These are phyloP conservation scores for Colletotrichum spinosum DNA, from an alignment of 2,329 filamentous ascomycete genomes.

Conservation along the genomic window DNA sequence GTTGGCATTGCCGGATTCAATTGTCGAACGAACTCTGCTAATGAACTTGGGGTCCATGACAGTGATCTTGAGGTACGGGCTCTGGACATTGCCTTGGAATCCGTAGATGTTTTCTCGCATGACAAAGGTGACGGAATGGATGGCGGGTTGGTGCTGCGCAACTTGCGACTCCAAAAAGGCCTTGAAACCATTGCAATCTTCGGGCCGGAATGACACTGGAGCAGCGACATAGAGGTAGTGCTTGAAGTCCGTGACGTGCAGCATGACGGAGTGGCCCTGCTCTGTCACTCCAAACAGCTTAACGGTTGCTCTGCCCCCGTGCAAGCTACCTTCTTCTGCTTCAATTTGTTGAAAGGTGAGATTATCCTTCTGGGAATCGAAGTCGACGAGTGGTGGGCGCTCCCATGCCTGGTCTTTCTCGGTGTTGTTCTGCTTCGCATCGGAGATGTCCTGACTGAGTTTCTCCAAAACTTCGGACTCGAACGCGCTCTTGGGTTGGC, in stretches of 20 bases:
- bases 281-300: slow-evolving; percentile 94
- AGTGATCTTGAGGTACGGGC: slow-evolving; percentile 92
- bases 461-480: slow-evolving; percentile 96
- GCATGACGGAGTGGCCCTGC: slow-evolving; percentile 87
- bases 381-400: slow-evolving; percentile 65
- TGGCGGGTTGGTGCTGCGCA: slow-evolving; percentile 77
- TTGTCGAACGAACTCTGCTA: slow-evolving; percentile 76
- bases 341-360: slow-evolving; percentile 98
- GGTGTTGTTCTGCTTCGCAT: slow-evolving; percentile 85
- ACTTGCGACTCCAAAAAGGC: slow-evolving; percentile 83
- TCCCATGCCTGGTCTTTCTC: slow-evolving; percentile 97
- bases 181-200: slow-evolving; percentile 83
- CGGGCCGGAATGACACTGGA: slow-evolving; percentile 81
- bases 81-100: slow-evolving; percentile 93
- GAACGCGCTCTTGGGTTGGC: slow-evolving; percentile 89
- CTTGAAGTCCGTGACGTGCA: slow-evolving; percentile 95
- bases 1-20: slow-evolving; percentile 83
- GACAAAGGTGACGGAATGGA: slow-evolving; percentile 84
- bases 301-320: slow-evolving; percentile 80
- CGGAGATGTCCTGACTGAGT: slow-evolving; percentile 91
- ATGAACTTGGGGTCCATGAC: slow-evolving; percentile 91
- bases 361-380: slow-evolving; percentile 69
- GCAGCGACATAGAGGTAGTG: slow-evolving; percentile 97
- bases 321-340: slow-evolving; percentile 86
- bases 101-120: slow-evolving; percentile 93